Evolutionary conservation across 306 rosid genomes (phyloP).

Genomic region (Canavalia gladiata): DNA sequence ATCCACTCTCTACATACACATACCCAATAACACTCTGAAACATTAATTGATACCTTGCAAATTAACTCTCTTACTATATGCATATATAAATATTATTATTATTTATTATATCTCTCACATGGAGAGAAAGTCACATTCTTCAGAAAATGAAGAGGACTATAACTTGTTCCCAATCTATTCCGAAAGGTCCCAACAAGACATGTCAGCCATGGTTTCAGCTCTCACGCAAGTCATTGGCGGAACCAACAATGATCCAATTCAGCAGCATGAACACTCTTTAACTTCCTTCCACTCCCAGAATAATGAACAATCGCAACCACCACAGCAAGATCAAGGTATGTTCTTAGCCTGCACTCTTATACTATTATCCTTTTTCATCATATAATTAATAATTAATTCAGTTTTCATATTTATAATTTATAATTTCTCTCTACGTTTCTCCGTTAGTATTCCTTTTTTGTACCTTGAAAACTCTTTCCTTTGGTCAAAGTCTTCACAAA

Average conservation of each 20-base stretch:
- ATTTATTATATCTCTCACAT: not conserved
- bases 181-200: conserved; percentile 76
- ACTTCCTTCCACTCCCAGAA: conserved; percentile 26
- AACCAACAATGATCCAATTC: conserved; percentile 28
- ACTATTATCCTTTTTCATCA: not conserved
- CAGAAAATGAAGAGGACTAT: conserved; percentile 62
- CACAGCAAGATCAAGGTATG: conserved; percentile 66
- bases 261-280: conserved; percentile 37
- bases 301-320: conserved; percentile 51
- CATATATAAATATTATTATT: no score
- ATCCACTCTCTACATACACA: not conserved
- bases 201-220: conserved; percentile 80
- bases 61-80: not conserved
- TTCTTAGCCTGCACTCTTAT: not conserved
- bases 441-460: not conserved
- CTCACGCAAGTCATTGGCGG: conserved; percentile 78
- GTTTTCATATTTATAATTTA: no score
- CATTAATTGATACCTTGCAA: no score
- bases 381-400: not conserved
- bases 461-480: not conserved
- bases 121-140: conserved; percentile 59
- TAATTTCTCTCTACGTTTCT: not conserved
- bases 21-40: no score
- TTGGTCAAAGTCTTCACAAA: conserved; percentile 42
- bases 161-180: conserved; percentile 75